Evolutionary conservation across 495 filamentous ascomycete genomes (phyloP), one percentile per base, ranked within the genome.

Genomic region (Penicillium roqueforti): DNA sequence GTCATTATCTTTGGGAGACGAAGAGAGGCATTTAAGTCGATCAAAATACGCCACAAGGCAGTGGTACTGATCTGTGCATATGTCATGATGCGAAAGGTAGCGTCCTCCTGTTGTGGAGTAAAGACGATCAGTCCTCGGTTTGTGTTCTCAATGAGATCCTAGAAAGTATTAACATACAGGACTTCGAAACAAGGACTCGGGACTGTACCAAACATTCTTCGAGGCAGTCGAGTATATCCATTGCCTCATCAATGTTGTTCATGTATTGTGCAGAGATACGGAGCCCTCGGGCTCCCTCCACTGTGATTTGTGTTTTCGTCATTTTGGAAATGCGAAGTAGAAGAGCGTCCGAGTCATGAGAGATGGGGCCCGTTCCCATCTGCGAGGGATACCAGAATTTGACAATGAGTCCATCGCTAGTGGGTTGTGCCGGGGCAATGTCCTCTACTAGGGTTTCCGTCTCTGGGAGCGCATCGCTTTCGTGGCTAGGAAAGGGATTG

Each of bases 71-170:
- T 41, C 23, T 20, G 54, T 34, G 13, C 16, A 36, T 28, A 61
- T 31, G 29, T 51, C 60, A 5, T 51, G 39, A 23, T 59, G 61
- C 6, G 54, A 20, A 20, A 41, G 11, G 16, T 42, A 32, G 23
- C 18, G 13, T 23, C n/a, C 3, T 42, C 26, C 3, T 6, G 37
- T 5, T 40, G 11, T 0, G 48, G 48, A 16, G 25, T 28, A 3
- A 31, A 14, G 37, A 51, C n/a, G 6, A 18, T 25, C 5, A 51
- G 13, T 2, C 37, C 26, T n/a, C 26, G 40, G 42, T 46, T 58
- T 53, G 18, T 31, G 31, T 14, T 51, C 56, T 37, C 47, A 23
- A 51, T 52, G 9, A 14, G 14, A 47, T 42, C 37, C 48, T 51
- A 22, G 18, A 32, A 18, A 16, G 7, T 31, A 23, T 51, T 22